Conservation (phyloP, 805 yeast species). For the Cyberlindnera bimundalis region DNA sequence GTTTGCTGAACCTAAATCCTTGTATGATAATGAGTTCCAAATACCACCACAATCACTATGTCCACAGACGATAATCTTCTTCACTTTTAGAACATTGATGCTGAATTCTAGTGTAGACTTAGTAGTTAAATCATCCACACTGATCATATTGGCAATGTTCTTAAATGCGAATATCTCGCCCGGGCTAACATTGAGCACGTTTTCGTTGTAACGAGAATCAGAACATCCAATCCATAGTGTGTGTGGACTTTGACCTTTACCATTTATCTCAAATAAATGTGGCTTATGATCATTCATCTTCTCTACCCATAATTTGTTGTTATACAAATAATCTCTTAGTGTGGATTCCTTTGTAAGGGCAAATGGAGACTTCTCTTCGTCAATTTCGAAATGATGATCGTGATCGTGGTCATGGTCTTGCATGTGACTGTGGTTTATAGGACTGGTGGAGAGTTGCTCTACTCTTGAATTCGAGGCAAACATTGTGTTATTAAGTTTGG, state of each 20-base stretch:
- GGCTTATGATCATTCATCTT: constrained; percentile 28
- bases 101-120: constrained; percentile 86
- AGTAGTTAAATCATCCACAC: constrained; percentile 63
- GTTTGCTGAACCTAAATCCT: constrained; percentile 58
- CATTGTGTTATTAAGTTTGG: constrained; percentile 5
- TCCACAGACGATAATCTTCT: constrained; percentile 82
- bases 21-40: constrained; percentile 68
- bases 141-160: constrained; percentile 79
- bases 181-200: constrained; percentile 70
- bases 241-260: constrained; percentile 86
- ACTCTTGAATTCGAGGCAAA: constrained; percentile 9
- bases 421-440: constrained; percentile 3
- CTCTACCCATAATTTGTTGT: constrained; percentile 46
- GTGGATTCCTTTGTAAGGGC: constrained; percentile 44
- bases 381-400: constrained; percentile 9
- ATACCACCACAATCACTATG: constrained; percentile 96
- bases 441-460: constrained; percentile 5
- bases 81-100: constrained; percentile 76
- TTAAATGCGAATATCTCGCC: constrained; percentile 91
- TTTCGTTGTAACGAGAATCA: constrained; percentile 86
- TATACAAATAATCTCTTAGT: constrained; percentile 44
- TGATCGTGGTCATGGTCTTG: constrained; percentile 5
- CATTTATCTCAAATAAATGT: constrained; percentile 41
- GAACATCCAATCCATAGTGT: constrained; percentile 94
- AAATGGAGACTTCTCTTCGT: constrained; percentile 22